Evolutionary conservation across 371 early-diverging fungal species (phyloP).

Genomic region (Mortierella sp.): DNA sequence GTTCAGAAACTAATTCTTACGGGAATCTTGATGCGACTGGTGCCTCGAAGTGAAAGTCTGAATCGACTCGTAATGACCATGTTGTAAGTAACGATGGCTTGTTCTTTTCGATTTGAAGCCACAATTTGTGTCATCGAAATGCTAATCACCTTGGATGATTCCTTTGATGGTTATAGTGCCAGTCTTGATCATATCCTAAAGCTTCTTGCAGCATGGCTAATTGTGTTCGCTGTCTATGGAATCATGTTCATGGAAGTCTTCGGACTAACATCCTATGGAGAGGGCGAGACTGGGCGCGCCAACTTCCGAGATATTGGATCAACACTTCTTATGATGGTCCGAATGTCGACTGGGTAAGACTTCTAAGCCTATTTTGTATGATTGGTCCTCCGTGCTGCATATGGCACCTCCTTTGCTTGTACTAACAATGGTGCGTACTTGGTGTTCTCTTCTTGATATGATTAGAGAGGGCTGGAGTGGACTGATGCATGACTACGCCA

Average conservation of each 20-base stretch:
- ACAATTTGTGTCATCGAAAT: no score
- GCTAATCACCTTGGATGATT: no score
- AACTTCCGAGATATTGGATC: slow-evolving; percentile 72
- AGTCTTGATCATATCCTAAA: slow-evolving; percentile 70
- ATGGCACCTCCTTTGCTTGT: no score
- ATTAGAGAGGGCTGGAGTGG: slow-evolving; percentile 77
- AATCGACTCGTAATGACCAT: slow-evolving; percentile 75
- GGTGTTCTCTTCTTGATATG: not conserved
- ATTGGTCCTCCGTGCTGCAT: no score
- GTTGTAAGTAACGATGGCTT: slow-evolving; percentile 56
- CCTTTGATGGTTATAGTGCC: no score
- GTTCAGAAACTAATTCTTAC: slow-evolving; percentile 72
- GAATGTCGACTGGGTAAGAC: slow-evolving; percentile 72
- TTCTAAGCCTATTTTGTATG: not conserved
- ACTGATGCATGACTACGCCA: slow-evolving; percentile 74
- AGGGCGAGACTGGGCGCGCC: slow-evolving; percentile 61
- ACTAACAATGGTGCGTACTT: no score
- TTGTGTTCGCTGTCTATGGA: slow-evolving; percentile 73
- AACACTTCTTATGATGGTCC: slow-evolving; percentile 68
- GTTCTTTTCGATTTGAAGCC: not conserved
- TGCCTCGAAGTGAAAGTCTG: slow-evolving; percentile 70
- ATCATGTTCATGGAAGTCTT: slow-evolving; percentile 82
- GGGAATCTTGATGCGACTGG: slow-evolving; percentile 71
- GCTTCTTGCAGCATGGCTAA: slow-evolving; percentile 74
- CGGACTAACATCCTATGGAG: slow-evolving; percentile 73